A percentile compares a stretch with the other conserved stretches of the same genome.
Conservation (phyloP, 495 filamentous ascomycete genomes). For the Corynascus novoguineensis region DNA sequence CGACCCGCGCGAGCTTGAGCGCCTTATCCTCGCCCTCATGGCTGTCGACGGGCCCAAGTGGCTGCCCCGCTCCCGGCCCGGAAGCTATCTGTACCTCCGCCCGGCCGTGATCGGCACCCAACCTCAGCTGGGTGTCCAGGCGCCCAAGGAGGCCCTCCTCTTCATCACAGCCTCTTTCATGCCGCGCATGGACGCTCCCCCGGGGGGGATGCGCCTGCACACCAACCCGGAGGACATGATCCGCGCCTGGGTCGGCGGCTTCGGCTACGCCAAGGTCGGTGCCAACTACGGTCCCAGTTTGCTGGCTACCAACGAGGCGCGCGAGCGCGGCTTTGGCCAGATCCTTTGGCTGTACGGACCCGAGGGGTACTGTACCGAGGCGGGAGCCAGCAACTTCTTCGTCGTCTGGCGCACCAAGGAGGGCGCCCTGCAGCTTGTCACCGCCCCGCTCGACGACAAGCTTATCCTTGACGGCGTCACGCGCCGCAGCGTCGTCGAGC, state of each 20-base stretch:
- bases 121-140: slow-evolving; percentile 71
- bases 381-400: slow-evolving; percentile 91
- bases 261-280: slow-evolving; percentile 84
- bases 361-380: slow-evolving; percentile 75
- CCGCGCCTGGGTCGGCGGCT: slow-evolving; percentile 88
- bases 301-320: slow-evolving; percentile 67
- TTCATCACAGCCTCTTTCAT: slow-evolving; percentile 75
- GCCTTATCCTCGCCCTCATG: slow-evolving; percentile 66
- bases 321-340: slow-evolving; percentile 68
- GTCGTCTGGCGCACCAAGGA: slow-evolving; percentile 68
- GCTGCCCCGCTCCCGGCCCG: slow-evolving; percentile 64
- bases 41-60: slow-evolving; percentile 68
- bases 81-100: slow-evolving; percentile 67
- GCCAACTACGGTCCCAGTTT: slow-evolving; percentile 87
- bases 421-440: slow-evolving; percentile 67
- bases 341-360: slow-evolving; percentile 86
- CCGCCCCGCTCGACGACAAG: slow-evolving; percentile 72
- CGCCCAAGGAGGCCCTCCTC: slow-evolving; percentile 74
- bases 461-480: slow-evolving; percentile 86
- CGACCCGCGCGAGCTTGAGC: slow-evolving; percentile 62
- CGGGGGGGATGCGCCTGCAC: slow-evolving; percentile 66
- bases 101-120: slow-evolving; percentile 83
- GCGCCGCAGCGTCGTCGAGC: slow-evolving; percentile 64
- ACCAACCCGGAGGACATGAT: slow-evolving; percentile 71
- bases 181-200: slow-evolving; percentile 53